Base-by-base conservation (phyloP, 306 rosid genomes). In the Acacia melanoxylon region DNA sequence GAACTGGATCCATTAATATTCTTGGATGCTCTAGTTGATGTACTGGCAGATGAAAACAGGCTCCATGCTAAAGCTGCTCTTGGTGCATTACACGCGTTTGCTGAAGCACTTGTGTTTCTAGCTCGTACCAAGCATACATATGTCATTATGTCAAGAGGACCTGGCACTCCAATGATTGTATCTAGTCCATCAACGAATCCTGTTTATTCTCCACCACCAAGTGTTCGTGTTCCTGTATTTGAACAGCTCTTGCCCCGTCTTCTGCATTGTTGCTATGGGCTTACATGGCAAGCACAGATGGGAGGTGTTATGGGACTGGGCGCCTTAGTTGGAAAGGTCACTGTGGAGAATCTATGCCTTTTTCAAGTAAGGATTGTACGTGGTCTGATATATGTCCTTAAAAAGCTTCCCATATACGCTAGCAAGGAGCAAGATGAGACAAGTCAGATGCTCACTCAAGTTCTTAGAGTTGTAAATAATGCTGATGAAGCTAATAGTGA, bases 281-380 rank as follows among this genome's bases (percentile, higher is more conserved):
- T 90, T 81, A 90, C 93, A 24, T 96, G 99, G 98, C 99, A 96
- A 90, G 94, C 97, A 19, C 99, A 93, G 80, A 92, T 96, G 89
- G 99, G 99, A 52, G 99, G 99, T 40, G 98, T 96, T 75, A 90
- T 93, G 92, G 99, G 99, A 81, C 94, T 96, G 74, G 98, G 99
- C 84, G 99, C 98, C 59, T 83, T 96, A 86, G 98, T 96, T 79
- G 99, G 98, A 79, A 96, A 93, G 90, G 99, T 96, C 82, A 96
- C 98, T 75, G 94, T 93, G 89, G 99, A 93, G 86, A 93, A 91
- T 52, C 91, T 96, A 12, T 92, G 97, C 85, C 82, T 78, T 78
- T 96, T 96, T 75, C 98, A 96, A 90, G 97, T 96, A 81, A 92
- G 90, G 86, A 91, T 96, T 72, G 98, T 96, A 42, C 93, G 97